Base-by-base conservation (phyloP, 768 basidiomycete genomes). In the Suillus americanus region DNA sequence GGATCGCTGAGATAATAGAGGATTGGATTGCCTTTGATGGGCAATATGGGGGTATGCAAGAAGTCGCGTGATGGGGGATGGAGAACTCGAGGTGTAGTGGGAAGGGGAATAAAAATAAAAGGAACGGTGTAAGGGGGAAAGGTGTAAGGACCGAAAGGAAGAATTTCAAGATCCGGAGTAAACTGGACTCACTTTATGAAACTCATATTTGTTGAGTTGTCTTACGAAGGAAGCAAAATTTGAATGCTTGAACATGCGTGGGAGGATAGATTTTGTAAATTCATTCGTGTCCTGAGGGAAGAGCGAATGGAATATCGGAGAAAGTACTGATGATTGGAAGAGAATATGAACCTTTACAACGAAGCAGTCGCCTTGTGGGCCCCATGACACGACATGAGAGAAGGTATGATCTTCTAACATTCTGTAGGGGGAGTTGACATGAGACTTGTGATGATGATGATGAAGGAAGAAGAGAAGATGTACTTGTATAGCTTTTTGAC, bases 141-240 rank as follows among this genome's bases (percentile, higher is more conserved):
- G 60, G 18, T n/a, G 28, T 60, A 23, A 9, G 25, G 40, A 68
- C 63, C 20, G 62, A 68, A 70, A 62, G 28, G 30, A 54, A 64
- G 66, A 28, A 64, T 30, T 6, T 12, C n/a, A 23, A 35, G 60
- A 48, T 50, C 60, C 60, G 46, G 16, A 54, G 63, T 57, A 64
- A 69, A 18, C 41, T 4, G 54, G 43, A 67, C 78, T 72, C 41
- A 83, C 91, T 82, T 97, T 97, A 83, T 96, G 95, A 69, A 97
- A 97, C 78, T 96, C 95, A 74, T 97, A 97, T 76, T 96, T 97
- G 83, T 97, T 97, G 40, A 97, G 82, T 76, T 97, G 95, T 12
- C 94, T 85, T 6, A 97, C 95, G 73, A 97, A 97, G 62, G 85
- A 87, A 37, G 94, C 94, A 75, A 97, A 97, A 73, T 97, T 97